phyloP scores from a whole-genome alignment of 176 grass and related monocot genomes.

The Eleusine coracana region DNA sequence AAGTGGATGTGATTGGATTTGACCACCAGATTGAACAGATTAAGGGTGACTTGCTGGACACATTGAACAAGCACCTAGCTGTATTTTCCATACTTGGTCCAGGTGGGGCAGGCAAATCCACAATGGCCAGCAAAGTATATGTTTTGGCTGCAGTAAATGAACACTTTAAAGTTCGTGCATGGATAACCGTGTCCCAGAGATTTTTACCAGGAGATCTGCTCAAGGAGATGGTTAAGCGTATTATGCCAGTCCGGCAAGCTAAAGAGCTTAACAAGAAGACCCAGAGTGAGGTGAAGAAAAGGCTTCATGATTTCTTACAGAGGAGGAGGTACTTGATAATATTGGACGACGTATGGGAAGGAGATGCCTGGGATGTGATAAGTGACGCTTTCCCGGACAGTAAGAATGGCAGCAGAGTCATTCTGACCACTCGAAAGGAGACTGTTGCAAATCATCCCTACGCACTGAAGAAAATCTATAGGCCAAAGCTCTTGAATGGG shows the following conservation, averaged over 20 bases:
- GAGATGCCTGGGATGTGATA: background rate
- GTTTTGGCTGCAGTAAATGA: background rate
- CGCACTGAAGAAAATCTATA: background rate
- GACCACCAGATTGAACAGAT: background rate
- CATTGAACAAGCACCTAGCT: background rate
- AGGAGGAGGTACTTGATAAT: background rate
- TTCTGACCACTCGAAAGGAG: background rate
- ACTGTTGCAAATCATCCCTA: background rate
- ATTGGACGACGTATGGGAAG: background rate
- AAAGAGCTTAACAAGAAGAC: no score
- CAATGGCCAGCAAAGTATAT: slow-evolving; percentile 7
- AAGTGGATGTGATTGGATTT: background rate
- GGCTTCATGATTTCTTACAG: background rate
- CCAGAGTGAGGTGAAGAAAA: background rate
- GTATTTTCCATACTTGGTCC: background rate
- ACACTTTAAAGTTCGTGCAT: background rate
- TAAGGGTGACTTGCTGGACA: background rate
- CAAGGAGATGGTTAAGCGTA: no score
- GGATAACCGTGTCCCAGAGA: background rate
- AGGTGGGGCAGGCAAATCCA: background rate
- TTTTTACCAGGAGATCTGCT: no score
- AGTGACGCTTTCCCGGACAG: background rate
- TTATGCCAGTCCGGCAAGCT: no score
- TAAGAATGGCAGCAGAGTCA: background rate
- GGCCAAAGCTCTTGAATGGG: background rate